These are phyloP conservation scores for Jatropha podagrica DNA, from an alignment of 441 rosid genomes.

Conservation along the genomic window DNA sequence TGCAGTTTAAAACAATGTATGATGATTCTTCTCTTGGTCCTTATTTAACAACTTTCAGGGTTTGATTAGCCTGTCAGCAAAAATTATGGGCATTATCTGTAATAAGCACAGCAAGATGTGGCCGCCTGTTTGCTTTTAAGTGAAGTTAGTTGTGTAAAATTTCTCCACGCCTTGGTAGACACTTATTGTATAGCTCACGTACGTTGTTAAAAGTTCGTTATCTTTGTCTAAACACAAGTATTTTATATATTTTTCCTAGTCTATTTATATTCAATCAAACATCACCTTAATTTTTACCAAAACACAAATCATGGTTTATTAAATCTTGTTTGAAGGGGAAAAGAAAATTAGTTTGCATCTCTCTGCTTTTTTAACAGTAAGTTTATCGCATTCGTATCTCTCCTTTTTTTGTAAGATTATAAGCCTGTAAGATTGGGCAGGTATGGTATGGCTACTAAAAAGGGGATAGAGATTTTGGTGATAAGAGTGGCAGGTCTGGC, in stretches of 20 bases:
- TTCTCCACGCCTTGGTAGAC: neutral
- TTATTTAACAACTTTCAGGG: neutral
- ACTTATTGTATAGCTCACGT: neutral
- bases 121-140: neutral
- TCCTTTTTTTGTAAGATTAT: too few relatives aligned
- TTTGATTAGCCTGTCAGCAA: neutral
- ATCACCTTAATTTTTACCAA: too few relatives aligned
- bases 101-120: neutral
- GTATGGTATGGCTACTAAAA: neutral
- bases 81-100: constrained; percentile 1
- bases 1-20: constrained; percentile 4
- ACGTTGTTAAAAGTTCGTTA: neutral
- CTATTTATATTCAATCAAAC: too few relatives aligned
- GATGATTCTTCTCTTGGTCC: neutral
- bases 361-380: too few relatives aligned
- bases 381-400: too few relatives aligned
- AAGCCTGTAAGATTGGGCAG: neutral
- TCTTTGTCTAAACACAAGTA: neutral
- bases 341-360: too few relatives aligned
- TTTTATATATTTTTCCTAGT: too few relatives aligned
- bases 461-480: neutral
- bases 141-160: neutral
- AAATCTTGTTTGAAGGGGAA: too few relatives aligned
- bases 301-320: too few relatives aligned
- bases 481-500: constrained; percentile 10